Evolutionary conservation across 1,284 basidiomycete genomes (phyloP).

Genomic region (Cryptococcus jaspeensis): DNA sequence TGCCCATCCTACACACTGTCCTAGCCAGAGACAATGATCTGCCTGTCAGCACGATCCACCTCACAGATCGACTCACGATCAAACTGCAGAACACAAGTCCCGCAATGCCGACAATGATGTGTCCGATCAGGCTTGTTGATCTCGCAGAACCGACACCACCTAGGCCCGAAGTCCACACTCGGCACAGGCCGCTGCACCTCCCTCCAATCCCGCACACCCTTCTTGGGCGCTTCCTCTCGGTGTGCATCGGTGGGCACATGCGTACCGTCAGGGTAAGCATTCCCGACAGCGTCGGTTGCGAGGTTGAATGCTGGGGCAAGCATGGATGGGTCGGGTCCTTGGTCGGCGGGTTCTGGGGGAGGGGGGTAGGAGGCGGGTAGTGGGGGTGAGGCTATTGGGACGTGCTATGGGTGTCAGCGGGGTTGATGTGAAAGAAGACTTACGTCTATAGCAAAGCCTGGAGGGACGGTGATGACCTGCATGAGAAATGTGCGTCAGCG

Average conservation of each 20-base stretch:
- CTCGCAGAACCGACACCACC: constrained; percentile 46
- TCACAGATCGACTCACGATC: constrained; percentile 31
- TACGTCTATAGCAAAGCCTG: constrained; percentile 68
- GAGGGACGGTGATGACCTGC: constrained; percentile 62
- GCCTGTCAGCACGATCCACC: not conserved
- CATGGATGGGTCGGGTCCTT: constrained; percentile 25
- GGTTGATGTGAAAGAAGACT: constrained; percentile 26
- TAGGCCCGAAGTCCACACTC: constrained; percentile 16
- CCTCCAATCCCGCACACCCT: constrained; percentile 19
- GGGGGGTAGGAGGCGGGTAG: constrained; percentile 4
- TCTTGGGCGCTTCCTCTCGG: constrained; percentile 2
- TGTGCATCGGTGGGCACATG: no score
- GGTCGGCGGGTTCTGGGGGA: not conserved
- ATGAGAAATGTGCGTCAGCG: not conserved
- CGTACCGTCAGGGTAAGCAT: not conserved
- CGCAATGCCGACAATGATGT: constrained; percentile 52
- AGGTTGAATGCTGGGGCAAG: constrained; percentile 26
- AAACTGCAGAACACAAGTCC: constrained; percentile 46
- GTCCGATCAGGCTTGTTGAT: constrained; percentile 49
- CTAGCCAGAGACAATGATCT: constrained; percentile 50
- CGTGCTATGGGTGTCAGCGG: constrained; percentile 32
- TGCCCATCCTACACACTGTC: constrained; percentile 49
- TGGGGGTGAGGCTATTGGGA: constrained; percentile 41
- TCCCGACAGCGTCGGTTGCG: constrained; percentile 3
- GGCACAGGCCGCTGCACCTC: constrained; percentile 35